phyloP scores from a whole-genome alignment of 176 grass and related monocot species.

The Rhynchospora breviuscula region DNA sequence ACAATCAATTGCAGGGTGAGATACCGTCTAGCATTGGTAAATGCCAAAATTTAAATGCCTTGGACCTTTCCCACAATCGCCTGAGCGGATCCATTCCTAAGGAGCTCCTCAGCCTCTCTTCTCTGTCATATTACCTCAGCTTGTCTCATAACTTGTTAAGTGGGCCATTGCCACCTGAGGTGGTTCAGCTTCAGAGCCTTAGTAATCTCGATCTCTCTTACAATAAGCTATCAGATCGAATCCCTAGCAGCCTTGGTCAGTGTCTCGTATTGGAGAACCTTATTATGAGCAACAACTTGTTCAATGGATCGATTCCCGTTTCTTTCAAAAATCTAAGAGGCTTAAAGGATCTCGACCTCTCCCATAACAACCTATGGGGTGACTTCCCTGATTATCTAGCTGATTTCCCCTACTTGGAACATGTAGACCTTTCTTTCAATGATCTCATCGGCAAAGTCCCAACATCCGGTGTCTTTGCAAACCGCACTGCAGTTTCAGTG shows the following conservation, averaged over 20 bases:
- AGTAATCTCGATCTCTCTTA: conserved; percentile 56
- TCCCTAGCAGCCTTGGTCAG: conserved; percentile 53
- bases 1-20: conserved; percentile 31
- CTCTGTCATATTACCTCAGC: conserved; percentile 52
- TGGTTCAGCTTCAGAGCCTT: conserved; percentile 48
- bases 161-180: conserved; percentile 59
- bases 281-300: conserved; percentile 58
- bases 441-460: conserved; percentile 34
- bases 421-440: conserved; percentile 40
- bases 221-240: conserved; percentile 57
- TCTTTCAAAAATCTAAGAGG: conserved; percentile 55
- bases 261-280: conserved; percentile 55
- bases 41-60: conserved; percentile 22
- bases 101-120: conserved; percentile 52
- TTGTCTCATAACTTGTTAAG: conserved; percentile 68
- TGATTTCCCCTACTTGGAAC: not conserved
- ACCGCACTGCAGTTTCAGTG: not conserved
- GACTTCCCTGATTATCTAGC: conserved; percentile 11
- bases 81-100: conserved; percentile 60
- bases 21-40: conserved; percentile 23
- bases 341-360: conserved; percentile 60
- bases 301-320: conserved; percentile 69
- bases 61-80: conserved; percentile 68
- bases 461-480: conserved; percentile 15
- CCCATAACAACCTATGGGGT: conserved; percentile 62